phyloP scores from a whole-genome alignment of 192 early-diverging fungal species.

The Helicostylum pulchrum region DNA sequence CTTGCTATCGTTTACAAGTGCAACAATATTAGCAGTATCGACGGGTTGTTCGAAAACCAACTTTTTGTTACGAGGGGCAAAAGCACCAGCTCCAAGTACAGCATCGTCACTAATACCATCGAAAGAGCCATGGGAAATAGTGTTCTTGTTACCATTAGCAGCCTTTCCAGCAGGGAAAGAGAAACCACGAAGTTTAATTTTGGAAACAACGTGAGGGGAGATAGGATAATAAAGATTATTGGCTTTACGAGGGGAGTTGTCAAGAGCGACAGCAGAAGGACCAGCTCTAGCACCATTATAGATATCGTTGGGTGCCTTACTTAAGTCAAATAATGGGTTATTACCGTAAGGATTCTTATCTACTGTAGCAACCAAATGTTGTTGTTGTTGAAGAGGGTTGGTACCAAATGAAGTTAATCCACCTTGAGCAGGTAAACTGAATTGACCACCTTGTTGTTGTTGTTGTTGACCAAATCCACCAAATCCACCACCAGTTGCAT shows the following conservation, averaged over 20 bases:
- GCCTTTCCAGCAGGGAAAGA: constrained; percentile 25
- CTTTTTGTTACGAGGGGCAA: constrained; percentile 72
- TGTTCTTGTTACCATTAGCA: constrained; percentile 30
- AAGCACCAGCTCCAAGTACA: constrained; percentile 61
- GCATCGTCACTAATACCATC: constrained; percentile 37
- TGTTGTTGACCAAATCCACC: constrained; percentile 40
- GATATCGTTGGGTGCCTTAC: constrained; percentile 4
- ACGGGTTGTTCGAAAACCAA: constrained; percentile 55
- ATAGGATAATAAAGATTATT: constrained; percentile 64
- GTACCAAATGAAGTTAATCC: constrained; percentile 41
- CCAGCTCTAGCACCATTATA: constrained; percentile 24
- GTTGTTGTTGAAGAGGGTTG: constrained; percentile 33
- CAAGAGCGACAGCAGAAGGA: constrained; percentile 36
- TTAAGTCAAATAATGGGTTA: constrained; percentile 71
- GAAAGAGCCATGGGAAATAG: constrained; percentile 17
- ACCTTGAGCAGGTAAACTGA: constrained; percentile 41
- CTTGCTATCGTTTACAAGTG: constrained; percentile 6
- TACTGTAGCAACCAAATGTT: constrained; percentile 67
- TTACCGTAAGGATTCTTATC: constrained; percentile 86
- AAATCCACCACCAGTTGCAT: constrained; percentile 29
- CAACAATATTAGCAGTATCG: constrained; percentile 19
- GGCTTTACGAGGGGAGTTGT: constrained; percentile 59
- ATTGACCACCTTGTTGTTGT: constrained; percentile 26
- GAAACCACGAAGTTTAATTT: constrained; percentile 74
- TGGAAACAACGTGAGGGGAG: constrained; percentile 67